Percentiles rank a stretch among this genome's conserved stretches.
Evolutionary conservation across 2,329 filamentous ascomycete genomes (phyloP).

Genomic region (Fusarium sp.): DNA sequence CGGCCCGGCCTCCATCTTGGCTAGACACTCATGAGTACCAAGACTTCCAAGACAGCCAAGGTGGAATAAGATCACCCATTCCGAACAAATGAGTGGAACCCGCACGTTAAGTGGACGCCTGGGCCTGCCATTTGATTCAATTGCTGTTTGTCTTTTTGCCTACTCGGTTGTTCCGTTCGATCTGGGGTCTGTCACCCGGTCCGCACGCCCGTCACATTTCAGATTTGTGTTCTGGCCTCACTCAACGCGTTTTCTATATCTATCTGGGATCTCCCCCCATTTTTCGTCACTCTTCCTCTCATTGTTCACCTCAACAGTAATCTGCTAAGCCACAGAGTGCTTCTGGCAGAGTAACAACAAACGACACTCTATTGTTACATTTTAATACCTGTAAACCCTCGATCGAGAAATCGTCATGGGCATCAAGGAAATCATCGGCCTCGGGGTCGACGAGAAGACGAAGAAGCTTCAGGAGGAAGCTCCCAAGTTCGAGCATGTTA

Average conservation of each 20-base stretch:
- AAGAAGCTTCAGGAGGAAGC: conserved; percentile 49
- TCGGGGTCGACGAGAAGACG: conserved; percentile 18
- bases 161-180: conserved; percentile 5
- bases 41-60: conserved; percentile 28
- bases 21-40: conserved; percentile 7
- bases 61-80: conserved; percentile 23
- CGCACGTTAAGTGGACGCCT: no score
- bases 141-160: conserved; percentile 3
- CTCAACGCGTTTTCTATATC: conserved; percentile 12
- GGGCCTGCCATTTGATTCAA: conserved; percentile 3
- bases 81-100: conserved; percentile 11
- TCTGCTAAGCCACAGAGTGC: neutral
- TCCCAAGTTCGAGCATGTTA: conserved; percentile 62
- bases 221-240: neutral
- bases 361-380: neutral
- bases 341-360: neutral
- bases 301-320: neutral
- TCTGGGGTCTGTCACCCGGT: conserved; percentile 22
- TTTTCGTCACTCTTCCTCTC: neutral
- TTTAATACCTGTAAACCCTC: neutral
- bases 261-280: neutral
- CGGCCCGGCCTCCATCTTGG: conserved; percentile 19
- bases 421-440: conserved; percentile 22
- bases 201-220: conserved; percentile 13
- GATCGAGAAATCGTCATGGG: conserved; percentile 6